Evolutionary conservation across 306 rosid species (phyloP).

Genomic region (Fragaria nilgerrensis): DNA sequence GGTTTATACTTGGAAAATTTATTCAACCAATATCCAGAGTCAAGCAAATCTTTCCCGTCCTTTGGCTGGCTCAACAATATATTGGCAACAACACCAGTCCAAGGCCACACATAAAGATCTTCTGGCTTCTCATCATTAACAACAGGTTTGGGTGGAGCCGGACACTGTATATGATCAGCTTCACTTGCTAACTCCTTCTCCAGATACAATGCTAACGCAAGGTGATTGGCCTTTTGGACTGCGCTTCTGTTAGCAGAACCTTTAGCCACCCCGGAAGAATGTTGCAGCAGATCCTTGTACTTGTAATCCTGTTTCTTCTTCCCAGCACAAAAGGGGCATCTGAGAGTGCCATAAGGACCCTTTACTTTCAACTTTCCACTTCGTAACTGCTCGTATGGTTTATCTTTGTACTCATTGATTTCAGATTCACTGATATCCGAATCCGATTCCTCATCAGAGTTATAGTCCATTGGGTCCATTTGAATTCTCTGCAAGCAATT

Average conservation of each 20-base stretch:
- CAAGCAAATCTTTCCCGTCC: slow-evolving; percentile 32
- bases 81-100: slow-evolving; percentile 80
- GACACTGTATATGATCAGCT: slow-evolving; percentile 45
- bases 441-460: slow-evolving; percentile 88
- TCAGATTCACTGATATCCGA: slow-evolving; percentile 93
- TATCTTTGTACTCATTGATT: slow-evolving; percentile 65
- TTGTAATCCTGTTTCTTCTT: slow-evolving; percentile 94
- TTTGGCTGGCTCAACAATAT: slow-evolving; percentile 31
- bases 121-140: slow-evolving; percentile 40
- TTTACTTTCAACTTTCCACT: slow-evolving; percentile 63
- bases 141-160: slow-evolving; percentile 35
- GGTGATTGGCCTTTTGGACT: slow-evolving; percentile 80
- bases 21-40: slow-evolving; percentile 57
- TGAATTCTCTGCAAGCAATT: neutral
- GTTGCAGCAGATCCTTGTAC: slow-evolving; percentile 75
- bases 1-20: slow-evolving; percentile 60
- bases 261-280: slow-evolving; percentile 91
- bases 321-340: slow-evolving; percentile 94
- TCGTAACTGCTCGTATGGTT: slow-evolving; percentile 65
- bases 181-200: slow-evolving; percentile 61
- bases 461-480: slow-evolving; percentile 59
- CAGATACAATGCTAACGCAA: slow-evolving; percentile 79
- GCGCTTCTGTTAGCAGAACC: slow-evolving; percentile 90
- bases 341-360: slow-evolving; percentile 61
- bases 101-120: slow-evolving; percentile 84